Conservation (phyloP, 169 alveolate species). For the Plasmodium ovale region DNA sequence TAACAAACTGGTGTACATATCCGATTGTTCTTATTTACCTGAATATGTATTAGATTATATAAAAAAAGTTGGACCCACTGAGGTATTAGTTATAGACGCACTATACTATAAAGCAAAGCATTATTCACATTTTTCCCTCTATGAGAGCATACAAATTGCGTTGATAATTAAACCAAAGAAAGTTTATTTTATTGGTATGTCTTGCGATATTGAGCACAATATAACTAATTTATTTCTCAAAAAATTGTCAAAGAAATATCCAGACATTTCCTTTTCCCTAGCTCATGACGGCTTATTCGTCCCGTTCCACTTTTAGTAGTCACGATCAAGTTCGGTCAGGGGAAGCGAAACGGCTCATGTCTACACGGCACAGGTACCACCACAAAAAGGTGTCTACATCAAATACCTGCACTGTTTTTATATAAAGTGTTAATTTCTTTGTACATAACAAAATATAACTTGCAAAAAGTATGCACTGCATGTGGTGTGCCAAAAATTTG, state of each 20-base stretch:
- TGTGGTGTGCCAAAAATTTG: no score
- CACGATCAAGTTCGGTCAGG: neutral
- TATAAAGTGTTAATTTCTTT: no score
- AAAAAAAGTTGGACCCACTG: conserved; percentile 40
- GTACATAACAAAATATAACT: no score
- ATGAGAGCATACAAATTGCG: conserved; percentile 63
- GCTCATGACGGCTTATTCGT: conserved; percentile 67
- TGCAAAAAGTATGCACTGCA: no score
- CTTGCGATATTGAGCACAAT: conserved; percentile 36
- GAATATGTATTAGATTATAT: conserved; percentile 40
- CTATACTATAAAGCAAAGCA: conserved; percentile 56
- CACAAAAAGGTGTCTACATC: no score
- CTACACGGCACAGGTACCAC: no score
- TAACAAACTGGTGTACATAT: conserved; percentile 47
- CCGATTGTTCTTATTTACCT: conserved; percentile 60
- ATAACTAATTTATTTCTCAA: conserved; percentile 42
- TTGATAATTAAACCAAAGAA: conserved; percentile 55
- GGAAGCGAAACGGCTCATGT: neutral
- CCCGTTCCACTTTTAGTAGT: conserved; percentile 38
- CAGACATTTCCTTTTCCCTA: conserved; percentile 40
- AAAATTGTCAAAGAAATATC: conserved; percentile 43
- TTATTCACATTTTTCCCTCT: conserved; percentile 63
- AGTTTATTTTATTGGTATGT: conserved; percentile 68
- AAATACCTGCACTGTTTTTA: no score
- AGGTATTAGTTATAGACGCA: conserved; percentile 64